Evolutionary conservation across 176 grass and related monocot genomes (phyloP).

Genomic region (Elaeis guineensis): DNA sequence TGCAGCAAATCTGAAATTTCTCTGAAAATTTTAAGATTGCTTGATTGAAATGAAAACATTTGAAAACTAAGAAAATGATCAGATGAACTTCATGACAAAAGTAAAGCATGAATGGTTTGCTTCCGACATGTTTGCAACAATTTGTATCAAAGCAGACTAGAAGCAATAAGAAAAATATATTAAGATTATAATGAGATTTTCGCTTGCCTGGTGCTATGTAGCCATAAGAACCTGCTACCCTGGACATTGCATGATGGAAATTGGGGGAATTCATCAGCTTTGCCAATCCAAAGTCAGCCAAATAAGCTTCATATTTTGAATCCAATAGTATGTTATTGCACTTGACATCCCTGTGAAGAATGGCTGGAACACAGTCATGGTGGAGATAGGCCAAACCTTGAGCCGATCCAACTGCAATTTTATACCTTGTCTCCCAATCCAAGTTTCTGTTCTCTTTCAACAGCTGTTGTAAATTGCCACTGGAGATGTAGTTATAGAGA

Average conservation of each 20-base stretch:
- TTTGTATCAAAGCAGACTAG: no score
- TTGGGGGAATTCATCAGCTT: constrained; percentile 96
- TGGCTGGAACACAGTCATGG: constrained; percentile 77
- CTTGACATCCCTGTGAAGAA: constrained; percentile 92
- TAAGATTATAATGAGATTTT: neutral
- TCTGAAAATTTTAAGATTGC: no score
- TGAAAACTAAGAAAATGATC: neutral
- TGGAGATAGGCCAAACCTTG: constrained; percentile 89
- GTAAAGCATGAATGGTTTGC: no score
- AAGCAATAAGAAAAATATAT: no score
- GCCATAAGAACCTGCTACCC: constrained; percentile 83
- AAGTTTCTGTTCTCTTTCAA: constrained; percentile 63
- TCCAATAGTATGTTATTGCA: constrained; percentile 96
- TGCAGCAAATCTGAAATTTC: no score
- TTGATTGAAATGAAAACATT: neutral
- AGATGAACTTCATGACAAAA: no score
- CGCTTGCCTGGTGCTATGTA: constrained; percentile 97
- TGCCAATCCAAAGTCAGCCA: constrained; percentile 93
- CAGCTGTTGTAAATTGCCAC: constrained; percentile 81
- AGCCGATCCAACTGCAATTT: constrained; percentile 61
- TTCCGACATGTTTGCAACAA: no score
- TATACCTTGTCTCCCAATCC: constrained; percentile 92
- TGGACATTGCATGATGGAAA: constrained; percentile 80
- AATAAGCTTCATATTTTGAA: constrained; percentile 69
- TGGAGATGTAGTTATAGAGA: constrained; percentile 91